phyloP scores from a whole-genome alignment of 192 early-diverging fungal species.

The Podila verticillata region DNA sequence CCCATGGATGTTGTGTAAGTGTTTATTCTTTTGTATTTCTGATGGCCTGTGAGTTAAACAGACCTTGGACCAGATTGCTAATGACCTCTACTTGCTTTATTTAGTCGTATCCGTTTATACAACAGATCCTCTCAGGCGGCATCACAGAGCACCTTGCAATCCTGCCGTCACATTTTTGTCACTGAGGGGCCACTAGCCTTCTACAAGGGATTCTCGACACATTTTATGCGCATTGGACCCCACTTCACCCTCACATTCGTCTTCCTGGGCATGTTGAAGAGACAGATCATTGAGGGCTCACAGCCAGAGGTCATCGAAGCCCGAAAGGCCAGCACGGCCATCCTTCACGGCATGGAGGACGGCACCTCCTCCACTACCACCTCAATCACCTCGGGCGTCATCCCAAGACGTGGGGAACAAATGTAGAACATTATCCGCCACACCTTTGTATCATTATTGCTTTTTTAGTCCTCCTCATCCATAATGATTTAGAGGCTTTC shows the following conservation, averaged over 20 bases:
- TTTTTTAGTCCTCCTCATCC: neutral
- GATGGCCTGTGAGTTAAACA: neutral
- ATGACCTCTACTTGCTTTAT: slow-evolving; percentile 21
- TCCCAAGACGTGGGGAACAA: slow-evolving; percentile 42
- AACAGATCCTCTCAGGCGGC: slow-evolving; percentile 74
- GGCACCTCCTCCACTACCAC: slow-evolving; percentile 14
- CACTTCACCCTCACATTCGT: slow-evolving; percentile 83
- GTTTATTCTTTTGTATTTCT: neutral
- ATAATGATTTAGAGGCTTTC: neutral
- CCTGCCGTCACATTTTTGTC: slow-evolving; percentile 50
- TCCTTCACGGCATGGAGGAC: slow-evolving; percentile 35
- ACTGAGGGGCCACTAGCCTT: slow-evolving; percentile 76
- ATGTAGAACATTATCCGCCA: slow-evolving; percentile 8
- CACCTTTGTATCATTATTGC: neutral
- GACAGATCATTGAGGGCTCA: slow-evolving; percentile 46
- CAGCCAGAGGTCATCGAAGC: neutral
- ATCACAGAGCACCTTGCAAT: slow-evolving; percentile 62
- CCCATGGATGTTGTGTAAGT: slow-evolving; percentile 61
- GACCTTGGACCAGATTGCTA: too few species aligned
- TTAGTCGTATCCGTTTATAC: slow-evolving; percentile 78
- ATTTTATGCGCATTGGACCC: slow-evolving; percentile 82
- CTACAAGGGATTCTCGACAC: slow-evolving; percentile 77
- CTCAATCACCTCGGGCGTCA: slow-evolving; percentile 33
- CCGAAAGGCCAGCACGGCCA: neutral
- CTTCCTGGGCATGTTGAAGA: slow-evolving; percentile 69